Percentiles rank a stretch among this genome's conserved stretches.
Conservation (phyloP, 495 filamentous ascomycete genomes). For the Penicillium pancosmium region DNA sequence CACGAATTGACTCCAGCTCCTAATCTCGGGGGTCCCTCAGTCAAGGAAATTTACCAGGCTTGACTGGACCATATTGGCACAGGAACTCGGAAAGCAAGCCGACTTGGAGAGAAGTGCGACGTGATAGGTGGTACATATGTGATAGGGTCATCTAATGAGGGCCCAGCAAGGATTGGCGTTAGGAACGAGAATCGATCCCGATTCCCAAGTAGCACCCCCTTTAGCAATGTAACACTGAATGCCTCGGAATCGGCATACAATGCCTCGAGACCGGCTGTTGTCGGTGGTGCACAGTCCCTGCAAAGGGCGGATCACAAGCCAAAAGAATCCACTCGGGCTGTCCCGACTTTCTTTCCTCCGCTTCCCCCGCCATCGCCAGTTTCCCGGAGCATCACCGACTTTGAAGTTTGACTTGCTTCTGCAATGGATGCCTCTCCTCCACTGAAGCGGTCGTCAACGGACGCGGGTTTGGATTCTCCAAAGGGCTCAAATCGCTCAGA, state of each 20-base stretch:
- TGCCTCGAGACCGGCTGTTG: background rate
- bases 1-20: constrained; percentile 8
- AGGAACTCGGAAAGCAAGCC: constrained; percentile 6
- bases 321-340: constrained; percentile 9
- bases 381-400: constrained; percentile 47
- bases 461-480: constrained; percentile 42
- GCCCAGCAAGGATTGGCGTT: too few species aligned
- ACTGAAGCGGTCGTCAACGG: constrained; percentile 48
- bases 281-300: constrained; percentile 3
- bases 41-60: background rate
- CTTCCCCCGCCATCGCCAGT: constrained; percentile 24
- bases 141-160: too few species aligned
- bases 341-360: constrained; percentile 18
- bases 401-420: constrained; percentile 6
- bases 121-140: background rate
- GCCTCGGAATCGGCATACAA: background rate
- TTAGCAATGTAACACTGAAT: background rate
- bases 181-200: background rate
- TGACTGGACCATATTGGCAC: background rate
- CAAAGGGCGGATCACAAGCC: background rate
- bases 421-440: constrained; percentile 31
- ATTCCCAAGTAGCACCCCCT: too few species aligned
- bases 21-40: background rate
- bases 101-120: background rate
- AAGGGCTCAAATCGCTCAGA: constrained; percentile 27